These are phyloP conservation scores for Pezicula carpinea DNA, from an alignment of 2,329 filamentous ascomycete genomes.

Conservation along the genomic window DNA sequence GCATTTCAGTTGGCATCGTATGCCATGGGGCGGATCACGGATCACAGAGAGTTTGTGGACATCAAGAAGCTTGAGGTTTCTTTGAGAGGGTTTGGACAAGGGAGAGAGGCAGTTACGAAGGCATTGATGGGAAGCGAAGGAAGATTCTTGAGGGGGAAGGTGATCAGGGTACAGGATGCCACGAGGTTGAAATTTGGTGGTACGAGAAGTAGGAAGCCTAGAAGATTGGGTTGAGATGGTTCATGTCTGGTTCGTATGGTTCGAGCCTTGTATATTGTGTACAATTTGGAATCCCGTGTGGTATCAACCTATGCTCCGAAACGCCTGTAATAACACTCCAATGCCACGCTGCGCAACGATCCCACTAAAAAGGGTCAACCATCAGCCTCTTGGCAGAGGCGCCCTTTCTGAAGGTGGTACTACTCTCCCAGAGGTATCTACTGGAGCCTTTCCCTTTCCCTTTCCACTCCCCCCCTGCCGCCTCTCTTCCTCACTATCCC, in stretches of 20 bases:
- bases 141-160: slow-evolving; percentile 65
- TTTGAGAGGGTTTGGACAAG: slow-evolving; percentile 78
- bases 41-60: slow-evolving; percentile 70
- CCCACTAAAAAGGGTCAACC: slow-evolving; percentile 7
- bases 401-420: slow-evolving; percentile 50
- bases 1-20: slow-evolving; percentile 86
- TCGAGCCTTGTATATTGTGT: slow-evolving; percentile 15
- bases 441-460: slow-evolving; percentile 30
- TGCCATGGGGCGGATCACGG: slow-evolving; percentile 77
- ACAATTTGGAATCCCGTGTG: slow-evolving; percentile 13
- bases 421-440: slow-evolving; percentile 46
- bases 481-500: slow-evolving; percentile 43
- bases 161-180: slow-evolving; percentile 75
- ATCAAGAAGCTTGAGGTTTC: slow-evolving; percentile 77
- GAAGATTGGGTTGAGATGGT: slow-evolving; percentile 55
- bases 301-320: slow-evolving; percentile 14
- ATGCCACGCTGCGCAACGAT: slow-evolving; percentile 6
- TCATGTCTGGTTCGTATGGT: background rate
- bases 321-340: slow-evolving; percentile 16
- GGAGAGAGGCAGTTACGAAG: slow-evolving; percentile 86
- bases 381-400: slow-evolving; percentile 27
- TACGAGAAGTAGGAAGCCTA: slow-evolving; percentile 76
- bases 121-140: slow-evolving; percentile 84
- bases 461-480: slow-evolving; percentile 29
- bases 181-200: slow-evolving; percentile 96